phyloP scores from a whole-genome alignment of 23 red algal genomes.

The Chondrus crispus region DNA sequence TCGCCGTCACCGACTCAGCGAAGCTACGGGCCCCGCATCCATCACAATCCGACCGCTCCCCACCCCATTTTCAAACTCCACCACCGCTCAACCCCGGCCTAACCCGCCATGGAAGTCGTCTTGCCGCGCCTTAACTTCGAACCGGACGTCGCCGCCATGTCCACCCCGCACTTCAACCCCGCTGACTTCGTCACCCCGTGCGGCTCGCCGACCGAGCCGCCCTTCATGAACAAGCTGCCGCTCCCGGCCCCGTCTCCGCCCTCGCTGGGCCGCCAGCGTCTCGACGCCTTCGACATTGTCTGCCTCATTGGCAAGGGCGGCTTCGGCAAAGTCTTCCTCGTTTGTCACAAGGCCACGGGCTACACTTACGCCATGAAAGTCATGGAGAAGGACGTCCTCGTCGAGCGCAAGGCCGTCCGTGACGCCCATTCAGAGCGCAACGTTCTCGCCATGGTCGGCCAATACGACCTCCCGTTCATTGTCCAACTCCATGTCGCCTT shows the following conservation, averaged over 20 bases:
- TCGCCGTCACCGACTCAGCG: too few relatives aligned
- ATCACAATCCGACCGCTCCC: too few relatives aligned
- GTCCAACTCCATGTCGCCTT: conserved; percentile 87
- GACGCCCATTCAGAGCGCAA: conserved; percentile 82
- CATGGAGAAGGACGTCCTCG: conserved; percentile 70
- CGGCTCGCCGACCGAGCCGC: conserved; percentile 23
- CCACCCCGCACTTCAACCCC: not conserved
- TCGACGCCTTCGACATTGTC: conserved; percentile 90
- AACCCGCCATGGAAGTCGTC: not conserved
- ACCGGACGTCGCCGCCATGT: not conserved
- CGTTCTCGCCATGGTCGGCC: conserved; percentile 70
- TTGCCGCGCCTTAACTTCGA: not conserved
- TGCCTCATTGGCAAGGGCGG: conserved; percentile 88
- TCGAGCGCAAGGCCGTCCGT: conserved; percentile 59
- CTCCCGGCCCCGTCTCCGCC: not conserved
- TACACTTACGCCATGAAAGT: conserved; percentile 91
- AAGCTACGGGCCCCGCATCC: too few relatives aligned
- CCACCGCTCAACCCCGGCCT: too few relatives aligned
- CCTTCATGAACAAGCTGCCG: not conserved
- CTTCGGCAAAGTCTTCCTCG: conserved; percentile 95
- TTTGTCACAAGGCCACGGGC: conserved; percentile 76
- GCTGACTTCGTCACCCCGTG: conserved; percentile 45
- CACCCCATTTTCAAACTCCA: too few relatives aligned
- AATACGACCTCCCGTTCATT: conserved; percentile 79
- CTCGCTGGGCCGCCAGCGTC: conserved; percentile 62